Evolutionary conservation across 139 green algal genomes (phyloP), one percentile per base, ranked within the genome.

Genomic region (Picochlorum sp.): DNA sequence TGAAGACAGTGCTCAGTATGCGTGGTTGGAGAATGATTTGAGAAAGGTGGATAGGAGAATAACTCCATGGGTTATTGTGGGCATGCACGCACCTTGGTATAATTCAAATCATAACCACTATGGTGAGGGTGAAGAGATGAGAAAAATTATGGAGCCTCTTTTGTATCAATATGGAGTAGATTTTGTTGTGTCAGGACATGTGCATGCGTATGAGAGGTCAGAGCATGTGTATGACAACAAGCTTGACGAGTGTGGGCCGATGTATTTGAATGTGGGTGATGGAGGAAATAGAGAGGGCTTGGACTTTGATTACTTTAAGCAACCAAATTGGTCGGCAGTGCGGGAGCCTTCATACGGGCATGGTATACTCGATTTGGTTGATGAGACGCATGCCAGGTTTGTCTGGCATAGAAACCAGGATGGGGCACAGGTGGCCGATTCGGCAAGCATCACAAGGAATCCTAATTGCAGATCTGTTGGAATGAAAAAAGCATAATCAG

Each of bases 241-340:
- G 44, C 38, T 30, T 18, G 47, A 87, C 41, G 34, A 67, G 6
- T 86, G 78, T 47, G 85, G 78, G 0, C 62, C 74, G 8, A 24
- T 76, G 1, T 69, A 90, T 73, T 77, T 92, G 52, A 81, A 76
- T 65, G 78, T 92, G 52, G 85, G 85, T 6, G 85, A 95, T 57
- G 87, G 81, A 18, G 87, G 87, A 44, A 95, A 95, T 72, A 73
- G 79, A 8, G 87, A 95, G 65, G 87, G 86, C 11, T 62, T 82
- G n/a, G 50, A 66, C 20, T 70, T 63, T 44, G 47, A 62, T 7
- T 77, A 52, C 23, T 62, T 74, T 1, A 67, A 76, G 52, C 68
- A 79, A 62, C 86, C 86, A 1, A 47, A 63, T 11, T 93, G 78
- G 72, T 80, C 62, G 2, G 72, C 81, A 4, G 73, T 78, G 26